phyloP scores from a whole-genome alignment of 345 rosid species.

The Euphorbia peplus region DNA sequence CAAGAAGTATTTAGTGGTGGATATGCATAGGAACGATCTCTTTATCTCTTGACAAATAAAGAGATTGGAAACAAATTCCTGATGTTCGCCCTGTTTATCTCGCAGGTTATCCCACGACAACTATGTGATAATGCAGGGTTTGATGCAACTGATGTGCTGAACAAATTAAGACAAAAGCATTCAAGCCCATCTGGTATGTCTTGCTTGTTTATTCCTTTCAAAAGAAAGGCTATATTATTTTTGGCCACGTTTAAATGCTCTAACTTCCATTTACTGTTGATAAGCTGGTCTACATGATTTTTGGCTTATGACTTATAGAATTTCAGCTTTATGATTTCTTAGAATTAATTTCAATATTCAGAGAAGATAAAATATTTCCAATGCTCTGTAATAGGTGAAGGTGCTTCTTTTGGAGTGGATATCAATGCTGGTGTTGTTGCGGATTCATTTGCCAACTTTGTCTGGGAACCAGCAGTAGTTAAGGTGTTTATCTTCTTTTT shows the following conservation, averaged over 20 bases:
- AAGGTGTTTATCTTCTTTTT: conserved; percentile 43
- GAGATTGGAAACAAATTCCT: neutral
- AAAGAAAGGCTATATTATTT: neutral
- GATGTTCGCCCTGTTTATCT: neutral
- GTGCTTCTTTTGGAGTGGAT: conserved; percentile 92
- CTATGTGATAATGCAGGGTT: conserved; percentile 99
- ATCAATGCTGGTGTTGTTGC: conserved; percentile 92
- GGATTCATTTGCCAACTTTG: conserved; percentile 93
- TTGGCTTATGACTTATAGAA: conserved; percentile 1
- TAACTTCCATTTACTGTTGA: neutral
- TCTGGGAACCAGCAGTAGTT: conserved; percentile 99
- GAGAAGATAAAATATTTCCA: neutral
- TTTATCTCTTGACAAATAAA: neutral
- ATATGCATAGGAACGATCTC: neutral
- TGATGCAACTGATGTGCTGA: conserved; percentile 98
- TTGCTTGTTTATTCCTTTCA: conserved; percentile 8
- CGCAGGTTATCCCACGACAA: conserved; percentile 94
- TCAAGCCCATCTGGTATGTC: conserved; percentile 76
- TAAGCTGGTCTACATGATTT: neutral
- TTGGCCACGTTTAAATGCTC: neutral
- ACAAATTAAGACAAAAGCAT: conserved; percentile 95
- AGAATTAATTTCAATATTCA: neutral
- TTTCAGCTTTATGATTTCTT: neutral
- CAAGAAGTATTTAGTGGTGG: neutral
- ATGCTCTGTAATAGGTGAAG: conserved; percentile 56